A percentile compares a stretch with the other conserved stretches of the same genome.
These are phyloP conservation scores for Mortierella sp. DNA, from an alignment of 371 early-diverging fungal genomes.

Conservation along the genomic window DNA sequence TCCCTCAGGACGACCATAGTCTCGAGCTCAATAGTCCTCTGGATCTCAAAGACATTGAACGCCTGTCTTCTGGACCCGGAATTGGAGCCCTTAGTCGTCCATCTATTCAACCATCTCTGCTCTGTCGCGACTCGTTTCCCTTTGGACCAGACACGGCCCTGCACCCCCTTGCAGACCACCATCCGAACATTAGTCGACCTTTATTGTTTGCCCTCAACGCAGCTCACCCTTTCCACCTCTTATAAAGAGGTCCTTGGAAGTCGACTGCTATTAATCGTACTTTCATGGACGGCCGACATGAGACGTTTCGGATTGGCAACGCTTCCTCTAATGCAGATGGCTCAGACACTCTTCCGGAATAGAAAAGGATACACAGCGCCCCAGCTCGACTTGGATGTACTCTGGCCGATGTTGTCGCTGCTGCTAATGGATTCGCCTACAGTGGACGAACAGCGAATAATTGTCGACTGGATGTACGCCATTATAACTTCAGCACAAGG, in stretches of 20 bases:
- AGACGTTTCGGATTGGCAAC: conserved; percentile 39
- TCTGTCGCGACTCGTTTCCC: conserved; percentile 34
- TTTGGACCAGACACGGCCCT: conserved; percentile 25
- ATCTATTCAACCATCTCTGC: conserved; percentile 41
- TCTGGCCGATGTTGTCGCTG: conserved; percentile 60
- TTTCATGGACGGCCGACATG: conserved; percentile 43
- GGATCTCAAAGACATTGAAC: conserved; percentile 40
- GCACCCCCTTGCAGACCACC: conserved; percentile 25
- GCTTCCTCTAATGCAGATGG: conserved; percentile 21
- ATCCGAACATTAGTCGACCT: conserved; percentile 36
- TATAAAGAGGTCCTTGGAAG: conserved; percentile 30
- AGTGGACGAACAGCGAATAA: conserved; percentile 58
- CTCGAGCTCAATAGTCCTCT: conserved; percentile 20
- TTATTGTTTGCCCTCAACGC: conserved; percentile 34
- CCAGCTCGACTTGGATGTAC: conserved; percentile 22
- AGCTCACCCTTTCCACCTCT: conserved; percentile 15
- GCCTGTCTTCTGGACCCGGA: conserved; percentile 26
- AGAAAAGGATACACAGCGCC: conserved; percentile 30
- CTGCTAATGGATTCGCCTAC: conserved; percentile 61
- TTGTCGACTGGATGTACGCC: conserved; percentile 54
- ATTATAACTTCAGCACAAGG: conserved; percentile 1
- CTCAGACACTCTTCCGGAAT: conserved; percentile 19
- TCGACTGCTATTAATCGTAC: conserved; percentile 16
- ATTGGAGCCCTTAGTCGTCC: conserved; percentile 17
- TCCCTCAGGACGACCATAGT: conserved; percentile 18